Evolutionary conservation across 2,329 filamentous ascomycete genomes (phyloP), one percentile per base, ranked within the genome.

Genomic region (Uncinocarpus reesii): DNA sequence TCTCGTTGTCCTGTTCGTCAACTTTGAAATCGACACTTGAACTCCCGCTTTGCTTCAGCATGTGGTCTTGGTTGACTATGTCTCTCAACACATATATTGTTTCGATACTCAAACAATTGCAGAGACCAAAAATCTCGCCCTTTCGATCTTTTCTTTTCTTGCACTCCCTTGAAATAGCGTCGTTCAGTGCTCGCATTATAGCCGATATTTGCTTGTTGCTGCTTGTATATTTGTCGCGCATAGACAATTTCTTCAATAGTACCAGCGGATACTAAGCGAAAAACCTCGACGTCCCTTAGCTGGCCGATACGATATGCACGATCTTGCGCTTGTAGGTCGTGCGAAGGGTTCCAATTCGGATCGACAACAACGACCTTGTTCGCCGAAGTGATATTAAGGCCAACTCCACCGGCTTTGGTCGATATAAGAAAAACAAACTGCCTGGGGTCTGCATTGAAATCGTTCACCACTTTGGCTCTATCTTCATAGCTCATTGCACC

Each of bases 1-100:
- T 73, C 2, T 76, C 74, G 11, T 76, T 71, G 4, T 71, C 71
- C 0, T 75, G 76, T 52, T 79, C 72, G 13, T 83, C 77, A 57
- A 86, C 73, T 51, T 93, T 80, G 15, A 95, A 75, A 47, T 85
- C 82, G n/a, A 82, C 74, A 95, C 79, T 23, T 79, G 76, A 7
- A 96, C 84, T 0, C 88, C 90, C 0, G 84, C 87, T 60, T 83
- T 86, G 35, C 86, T 86, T 68, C 92, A 44, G 98, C 81, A 59
- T 98, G n/a, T 98, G 23, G 92, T 96, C 66, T 95, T 95, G n/a
- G 71, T 96, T 95, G 58, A 98, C 87, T 56, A 98, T 96, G 48
- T 95, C 87, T n/a, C 86, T 79, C 4, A 96, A 75, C 11, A 95
- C 75, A 93, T 77, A 51, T 84, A 55, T 89, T 79, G 41, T 80